A percentile compares a stretch with the other conserved stretches of the same genome.
Evolutionary conservation across 2,329 filamentous ascomycete genomes (phyloP).

Genomic region (Pseudogymnoascus sp.): DNA sequence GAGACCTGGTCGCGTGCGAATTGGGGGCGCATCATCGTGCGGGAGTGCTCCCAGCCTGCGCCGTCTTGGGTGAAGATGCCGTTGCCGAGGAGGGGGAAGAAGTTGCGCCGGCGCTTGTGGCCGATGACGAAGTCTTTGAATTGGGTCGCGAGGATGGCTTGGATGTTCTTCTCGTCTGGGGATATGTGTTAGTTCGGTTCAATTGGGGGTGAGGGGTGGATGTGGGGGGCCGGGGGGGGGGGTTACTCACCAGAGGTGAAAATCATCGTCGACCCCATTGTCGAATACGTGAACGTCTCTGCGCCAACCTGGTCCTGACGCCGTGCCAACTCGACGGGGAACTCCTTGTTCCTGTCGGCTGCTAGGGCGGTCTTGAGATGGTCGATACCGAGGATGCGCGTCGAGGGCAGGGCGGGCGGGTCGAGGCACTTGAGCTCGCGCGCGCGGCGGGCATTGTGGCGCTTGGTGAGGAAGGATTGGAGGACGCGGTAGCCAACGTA

Average conservation of each 20-base stretch:
- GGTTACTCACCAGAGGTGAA: conserved; percentile 17
- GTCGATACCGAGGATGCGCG: conserved; percentile 23
- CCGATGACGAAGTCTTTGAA: conserved; percentile 43
- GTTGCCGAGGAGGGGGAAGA: conserved; percentile 31
- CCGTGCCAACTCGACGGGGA: conserved; percentile 25
- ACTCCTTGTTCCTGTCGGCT: conserved; percentile 19
- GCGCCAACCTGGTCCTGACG: conserved; percentile 28
- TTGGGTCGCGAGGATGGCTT: conserved; percentile 44
- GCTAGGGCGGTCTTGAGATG: conserved; percentile 19
- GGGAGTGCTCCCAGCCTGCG: conserved; percentile 24
- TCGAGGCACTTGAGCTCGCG: conserved; percentile 22
- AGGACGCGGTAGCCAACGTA: conserved; percentile 18
- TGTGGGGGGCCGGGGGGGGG: conserved; percentile 17
- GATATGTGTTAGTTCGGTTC: conserved; percentile 25
- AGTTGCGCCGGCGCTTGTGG: conserved; percentile 47
- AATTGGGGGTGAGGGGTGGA: conserved; percentile 38
- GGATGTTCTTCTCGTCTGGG: conserved; percentile 39
- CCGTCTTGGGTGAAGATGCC: conserved; percentile 29
- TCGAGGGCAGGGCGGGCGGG: conserved; percentile 18
- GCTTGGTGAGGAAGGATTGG: conserved; percentile 13
- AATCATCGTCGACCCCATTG: conserved; percentile 17
- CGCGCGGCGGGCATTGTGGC: conserved; percentile 18
- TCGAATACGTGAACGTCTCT: conserved; percentile 20
- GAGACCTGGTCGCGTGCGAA: conserved; percentile 50
- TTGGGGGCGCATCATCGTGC: conserved; percentile 45